Evolutionary conservation across 164 flowering plant genomes (phyloP).

Genomic region (Nymphaea thermarum): DNA sequence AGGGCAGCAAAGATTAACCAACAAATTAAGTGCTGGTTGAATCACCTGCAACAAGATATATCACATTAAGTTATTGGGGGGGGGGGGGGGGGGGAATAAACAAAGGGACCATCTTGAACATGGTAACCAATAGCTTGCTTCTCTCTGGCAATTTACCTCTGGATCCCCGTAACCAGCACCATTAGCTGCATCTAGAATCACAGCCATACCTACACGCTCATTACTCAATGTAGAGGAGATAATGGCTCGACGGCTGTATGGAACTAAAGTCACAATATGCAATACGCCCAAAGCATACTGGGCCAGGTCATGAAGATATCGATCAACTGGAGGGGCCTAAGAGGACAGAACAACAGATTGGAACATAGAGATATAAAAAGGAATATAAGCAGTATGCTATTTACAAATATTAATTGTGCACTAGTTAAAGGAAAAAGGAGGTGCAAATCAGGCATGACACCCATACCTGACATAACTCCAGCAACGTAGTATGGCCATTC

Average conservation of each 20-base stretch:
- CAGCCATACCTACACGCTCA: conserved; percentile 87
- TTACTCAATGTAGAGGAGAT: conserved; percentile 78
- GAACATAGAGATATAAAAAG: background rate
- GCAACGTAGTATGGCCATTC: conserved; percentile 78
- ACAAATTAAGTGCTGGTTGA: conserved; percentile 75
- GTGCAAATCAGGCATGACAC: background rate
- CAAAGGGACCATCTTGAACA: background rate
- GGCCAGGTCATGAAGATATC: conserved; percentile 91
- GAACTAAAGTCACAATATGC: conserved; percentile 81
- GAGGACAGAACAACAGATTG: background rate
- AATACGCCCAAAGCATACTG: conserved; percentile 97
- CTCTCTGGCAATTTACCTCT: conserved; percentile 40
- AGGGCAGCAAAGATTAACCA: conserved; percentile 94
- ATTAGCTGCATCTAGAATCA: conserved; percentile 85
- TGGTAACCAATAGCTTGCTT: background rate
- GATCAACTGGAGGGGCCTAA: conserved; percentile 94
- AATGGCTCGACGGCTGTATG: conserved; percentile 68
- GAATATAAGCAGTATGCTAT: conserved; percentile 1
- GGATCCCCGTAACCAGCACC: conserved; percentile 60
- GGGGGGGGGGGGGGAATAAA: background rate
- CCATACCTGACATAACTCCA: conserved; percentile 85
- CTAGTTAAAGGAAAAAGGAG: background rate
- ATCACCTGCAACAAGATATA: conserved; percentile 41
- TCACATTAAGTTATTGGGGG: background rate
- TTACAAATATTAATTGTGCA: background rate